Evolutionary conservation across 106 monocot genomes (phyloP).

Genomic region (Dendrobium huoshanense): DNA sequence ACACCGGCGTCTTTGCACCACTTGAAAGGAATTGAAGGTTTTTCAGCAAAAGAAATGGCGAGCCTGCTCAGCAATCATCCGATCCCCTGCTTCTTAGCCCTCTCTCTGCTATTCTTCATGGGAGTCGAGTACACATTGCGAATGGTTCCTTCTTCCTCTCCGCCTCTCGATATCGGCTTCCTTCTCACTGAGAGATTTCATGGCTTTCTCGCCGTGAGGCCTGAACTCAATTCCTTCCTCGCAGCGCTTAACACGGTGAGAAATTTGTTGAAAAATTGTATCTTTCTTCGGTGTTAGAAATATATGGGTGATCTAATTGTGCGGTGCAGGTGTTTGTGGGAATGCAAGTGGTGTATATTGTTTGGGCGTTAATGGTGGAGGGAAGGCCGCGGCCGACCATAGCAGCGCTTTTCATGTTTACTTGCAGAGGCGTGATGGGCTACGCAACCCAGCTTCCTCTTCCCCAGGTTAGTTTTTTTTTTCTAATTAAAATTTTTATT

Average conservation of each 20-base stretch:
- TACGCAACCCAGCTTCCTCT: constrained; percentile 89
- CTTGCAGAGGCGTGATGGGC: constrained; percentile 76
- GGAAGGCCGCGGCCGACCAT: constrained; percentile 59
- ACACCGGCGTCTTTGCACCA: background rate
- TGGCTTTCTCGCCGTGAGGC: constrained; percentile 28
- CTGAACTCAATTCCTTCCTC: constrained; percentile 62
- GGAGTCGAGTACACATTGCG: constrained; percentile 80
- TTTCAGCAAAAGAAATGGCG: background rate
- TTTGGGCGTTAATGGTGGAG: constrained; percentile 60
- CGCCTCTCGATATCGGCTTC: constrained; percentile 77
- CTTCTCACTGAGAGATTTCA: constrained; percentile 42
- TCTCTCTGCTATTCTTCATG: constrained; percentile 75
- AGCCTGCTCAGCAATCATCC: constrained; percentile 26
- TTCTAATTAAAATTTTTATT: background rate
- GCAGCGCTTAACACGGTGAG: constrained; percentile 82
- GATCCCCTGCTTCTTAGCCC: constrained; percentile 23
- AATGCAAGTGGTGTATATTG: constrained; percentile 75
- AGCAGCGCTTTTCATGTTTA: constrained; percentile 85
- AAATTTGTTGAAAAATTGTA: no score
- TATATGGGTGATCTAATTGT: background rate
- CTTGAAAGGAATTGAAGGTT: background rate
- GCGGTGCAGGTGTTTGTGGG: constrained; percentile 60
- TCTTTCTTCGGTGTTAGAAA: no score
- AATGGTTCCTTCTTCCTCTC: constrained; percentile 62
- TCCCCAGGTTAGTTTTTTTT: constrained; percentile 38